Evolutionary conservation across 177 flowering plant species (phyloP), one percentile per base, ranked within the genome.

Genomic region (Vitis hybrid): DNA sequence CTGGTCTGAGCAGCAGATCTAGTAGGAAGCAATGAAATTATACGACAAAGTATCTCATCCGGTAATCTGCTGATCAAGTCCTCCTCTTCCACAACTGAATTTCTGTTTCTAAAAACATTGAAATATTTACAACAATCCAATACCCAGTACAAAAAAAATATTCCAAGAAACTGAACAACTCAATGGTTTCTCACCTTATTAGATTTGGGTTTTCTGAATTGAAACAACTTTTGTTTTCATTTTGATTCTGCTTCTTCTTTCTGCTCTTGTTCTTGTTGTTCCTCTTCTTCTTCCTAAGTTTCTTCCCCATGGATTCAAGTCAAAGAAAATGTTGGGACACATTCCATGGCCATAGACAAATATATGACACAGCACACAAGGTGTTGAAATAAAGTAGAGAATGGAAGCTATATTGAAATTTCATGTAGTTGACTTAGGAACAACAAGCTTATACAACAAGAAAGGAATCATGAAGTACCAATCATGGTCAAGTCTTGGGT

Each of bases 11-110:
- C 66, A 6, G 82, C 80, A 35, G 67, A 75, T 58, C 65, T 69
- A 19, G 75, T 68, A 8, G 86, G 82, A 15, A 78, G 75, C 14
- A 65, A 67, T 3, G 79, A 67, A 24, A 78, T 49, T 35, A 82
- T 78, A 49, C 7, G 60, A 46, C 21, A 58, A 14, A 82, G 82
- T 7, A 80, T 69, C 27, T 78, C 86, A 63, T 76, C 75, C 0
- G 83, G 83, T 19, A 83, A 74, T 6, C 61, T 58, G 57, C 77
- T 76, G 48, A 82, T 55, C 35, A 61, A 48, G 64, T 82, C 82
- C n/a, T 15, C 62, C 6, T 52, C 55, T 54, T 70, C 70, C 68
- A 72, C 57, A 9, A 54, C 18, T 1, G 17, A 24, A 50, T 62
- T 57, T 56, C 70, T 60, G 56, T 9, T 49, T 27, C 64, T 30